Base-by-base conservation (phyloP, 2,329 filamentous ascomycete genomes). In the Colletotrichum navitas region DNA sequence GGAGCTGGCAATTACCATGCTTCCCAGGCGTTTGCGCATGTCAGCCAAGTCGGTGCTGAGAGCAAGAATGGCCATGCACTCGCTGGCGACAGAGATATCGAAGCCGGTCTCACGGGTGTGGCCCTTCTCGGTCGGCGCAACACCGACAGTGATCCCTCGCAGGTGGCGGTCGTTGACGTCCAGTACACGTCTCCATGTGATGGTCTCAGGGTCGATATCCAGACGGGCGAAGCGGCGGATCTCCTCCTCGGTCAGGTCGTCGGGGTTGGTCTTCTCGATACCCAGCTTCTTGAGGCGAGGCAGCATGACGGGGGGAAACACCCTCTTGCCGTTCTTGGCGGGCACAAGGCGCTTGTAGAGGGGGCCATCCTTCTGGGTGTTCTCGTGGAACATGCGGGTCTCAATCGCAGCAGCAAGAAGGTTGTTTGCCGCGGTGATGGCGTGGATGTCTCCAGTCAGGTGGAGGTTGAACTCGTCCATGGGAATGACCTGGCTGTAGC, bases 381-480 rank as follows among this genome's bases (percentile, higher is more conserved):
- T 92, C 83, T 99, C 96, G 80, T 99, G 96, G 87, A 98, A 99
- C 84, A 99, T 98, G 77, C 96, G 92, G 1, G 96, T 98, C 80
- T 99, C 96, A 74, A 99, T 97, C 45, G 96, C 96, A 66, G 96
- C 96, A 55, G 96, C 95, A 54, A 99, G 89, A 69, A 99, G 87
- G 83, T 99, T 99, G 88, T 98, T 99, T 47, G 96, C 96, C 36
- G 95, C 95, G 64, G 94, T 94, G 78, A 99, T 96, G 75, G 96
- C 96, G 81, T 99, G 96, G 68, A 99, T 98, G 80, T 99, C 96
- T 78, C 96, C 96, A 66, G 96, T 99, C 78, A 99, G 85, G 82
- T 99, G 96, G 79, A 99, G 86, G 84, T 99, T 99, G 87, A 99
- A 99, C 82, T 99, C 96, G 78, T 99, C 96, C 96, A 99, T 99